Conservation (phyloP, 202 grass and related monocot genomes). For the Brachypodium distachyon region DNA sequence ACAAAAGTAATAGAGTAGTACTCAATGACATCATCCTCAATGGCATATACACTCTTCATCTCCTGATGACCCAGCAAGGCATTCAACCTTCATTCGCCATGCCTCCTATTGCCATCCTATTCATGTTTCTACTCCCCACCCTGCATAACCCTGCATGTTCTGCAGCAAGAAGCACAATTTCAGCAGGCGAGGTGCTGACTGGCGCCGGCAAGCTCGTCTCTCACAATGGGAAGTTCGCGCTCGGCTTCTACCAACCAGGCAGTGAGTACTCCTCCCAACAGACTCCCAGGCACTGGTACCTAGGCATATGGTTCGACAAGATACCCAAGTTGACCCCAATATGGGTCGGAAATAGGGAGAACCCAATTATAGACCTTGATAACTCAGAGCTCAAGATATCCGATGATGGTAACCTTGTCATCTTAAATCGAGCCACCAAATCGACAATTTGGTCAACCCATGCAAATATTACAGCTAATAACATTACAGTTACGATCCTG, state of each 20-base stretch:
- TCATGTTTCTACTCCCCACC: background rate
- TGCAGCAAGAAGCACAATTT: constrained; percentile 1
- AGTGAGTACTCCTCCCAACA: constrained; percentile 5
- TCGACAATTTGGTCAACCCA: constrained; percentile 29
- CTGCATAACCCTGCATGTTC: background rate
- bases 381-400: constrained; percentile 11
- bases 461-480: background rate
- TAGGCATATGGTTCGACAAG: constrained; percentile 49
- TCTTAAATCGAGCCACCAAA: constrained; percentile 13
- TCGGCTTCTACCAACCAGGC: constrained; percentile 41
- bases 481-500: background rate
- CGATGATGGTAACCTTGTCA: constrained; percentile 26
- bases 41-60: background rate
- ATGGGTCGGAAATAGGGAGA: constrained; percentile 45
- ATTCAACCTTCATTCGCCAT: background rate
- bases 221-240: constrained; percentile 13
- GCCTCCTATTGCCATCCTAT: background rate
- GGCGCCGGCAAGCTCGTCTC: constrained; percentile 20
- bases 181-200: constrained; percentile 9
- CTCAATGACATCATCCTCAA: background rate
- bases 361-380: background rate
- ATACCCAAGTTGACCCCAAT: constrained; percentile 9
- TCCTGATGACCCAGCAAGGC: background rate
- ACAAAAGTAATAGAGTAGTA: background rate
- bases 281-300: constrained; percentile 17